Evolutionary conservation across 179 eudicot genomes (phyloP).

Genomic region (Patellifolia procumbens): DNA sequence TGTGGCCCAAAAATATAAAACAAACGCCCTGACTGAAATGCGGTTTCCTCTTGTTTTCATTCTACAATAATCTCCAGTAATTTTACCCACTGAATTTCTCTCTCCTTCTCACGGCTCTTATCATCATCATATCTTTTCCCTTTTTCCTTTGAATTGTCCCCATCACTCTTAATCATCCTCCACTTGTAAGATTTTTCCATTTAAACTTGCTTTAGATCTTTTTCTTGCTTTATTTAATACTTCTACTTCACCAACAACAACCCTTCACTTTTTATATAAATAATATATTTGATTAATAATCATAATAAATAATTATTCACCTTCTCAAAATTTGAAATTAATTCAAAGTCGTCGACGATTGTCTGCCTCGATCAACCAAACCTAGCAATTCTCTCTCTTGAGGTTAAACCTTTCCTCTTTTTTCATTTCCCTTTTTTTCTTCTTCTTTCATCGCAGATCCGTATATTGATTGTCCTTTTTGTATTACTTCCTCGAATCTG

Average conservation of each 20-base stretch:
- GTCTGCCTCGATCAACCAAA: neutral
- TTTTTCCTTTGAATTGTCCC: neutral
- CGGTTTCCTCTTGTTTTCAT: too few relatives aligned
- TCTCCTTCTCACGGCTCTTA: conserved; percentile 17
- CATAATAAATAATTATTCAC: neutral
- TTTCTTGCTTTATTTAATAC: too few relatives aligned
- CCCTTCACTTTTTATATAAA: neutral
- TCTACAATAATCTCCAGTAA: too few relatives aligned
- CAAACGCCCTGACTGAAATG: too few relatives aligned
- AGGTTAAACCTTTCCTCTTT: neutral
- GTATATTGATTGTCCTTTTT: neutral
- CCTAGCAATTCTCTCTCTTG: neutral
- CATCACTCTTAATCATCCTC: conserved; percentile 23
- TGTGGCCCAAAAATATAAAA: neutral
- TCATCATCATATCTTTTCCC: neutral
- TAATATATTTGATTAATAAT: neutral
- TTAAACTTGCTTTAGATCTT: neutral
- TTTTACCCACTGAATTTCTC: conserved; percentile 12
- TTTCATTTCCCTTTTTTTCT: neutral
- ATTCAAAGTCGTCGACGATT: neutral
- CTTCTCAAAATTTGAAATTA: neutral
- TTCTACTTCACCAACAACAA: neutral
- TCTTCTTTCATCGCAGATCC: too few relatives aligned
- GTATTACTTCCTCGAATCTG: neutral
- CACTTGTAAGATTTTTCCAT: conserved; percentile 14